phyloP scores from a whole-genome alignment of 2,329 filamentous ascomycete genomes.

The Coniochaeta ligniaria region DNA sequence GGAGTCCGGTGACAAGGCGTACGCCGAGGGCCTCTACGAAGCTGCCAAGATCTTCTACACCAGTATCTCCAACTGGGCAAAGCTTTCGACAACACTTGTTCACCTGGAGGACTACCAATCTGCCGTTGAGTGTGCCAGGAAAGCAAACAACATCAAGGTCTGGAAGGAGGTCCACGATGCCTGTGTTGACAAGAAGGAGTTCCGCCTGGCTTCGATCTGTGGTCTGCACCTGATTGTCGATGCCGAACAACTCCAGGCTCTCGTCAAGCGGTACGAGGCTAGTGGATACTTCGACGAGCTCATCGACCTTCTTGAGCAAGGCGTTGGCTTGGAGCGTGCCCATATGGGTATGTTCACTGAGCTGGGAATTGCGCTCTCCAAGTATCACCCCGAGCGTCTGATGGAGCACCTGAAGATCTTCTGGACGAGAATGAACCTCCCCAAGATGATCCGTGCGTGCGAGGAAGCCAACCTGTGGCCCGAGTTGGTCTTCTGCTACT shows the following conservation, averaged over 20 bases:
- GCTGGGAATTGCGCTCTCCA: constrained; percentile 83
- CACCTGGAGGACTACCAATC: constrained; percentile 95
- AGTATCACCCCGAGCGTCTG: constrained; percentile 89
- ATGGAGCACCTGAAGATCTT: constrained; percentile 99
- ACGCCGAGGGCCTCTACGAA: constrained; percentile 87
- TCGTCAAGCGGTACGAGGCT: constrained; percentile 93
- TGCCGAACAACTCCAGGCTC: constrained; percentile 85
- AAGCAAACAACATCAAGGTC: constrained; percentile 98
- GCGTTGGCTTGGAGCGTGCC: constrained; percentile 82
- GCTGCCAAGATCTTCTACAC: constrained; percentile 98
- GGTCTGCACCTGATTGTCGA: constrained; percentile 97
- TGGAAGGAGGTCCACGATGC: constrained; percentile 98
- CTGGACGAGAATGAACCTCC: constrained; percentile 96
- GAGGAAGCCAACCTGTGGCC: constrained; percentile 97
- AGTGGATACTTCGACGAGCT: constrained; percentile 99
- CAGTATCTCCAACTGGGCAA: constrained; percentile 99
- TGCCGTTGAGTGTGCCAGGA: constrained; percentile 93
- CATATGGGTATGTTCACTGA: constrained; percentile 98
- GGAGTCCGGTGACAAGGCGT: constrained; percentile 96
- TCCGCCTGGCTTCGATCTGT: constrained; percentile 96
- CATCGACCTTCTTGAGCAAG: constrained; percentile 88
- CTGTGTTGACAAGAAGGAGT: constrained; percentile 96
- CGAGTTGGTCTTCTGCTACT: constrained; percentile 95
- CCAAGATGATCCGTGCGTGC: constrained; percentile 88
- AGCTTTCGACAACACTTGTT: constrained; percentile 95